Base-by-base conservation (phyloP, 768 basidiomycete genomes). In the Strobilomyces confusus region DNA sequence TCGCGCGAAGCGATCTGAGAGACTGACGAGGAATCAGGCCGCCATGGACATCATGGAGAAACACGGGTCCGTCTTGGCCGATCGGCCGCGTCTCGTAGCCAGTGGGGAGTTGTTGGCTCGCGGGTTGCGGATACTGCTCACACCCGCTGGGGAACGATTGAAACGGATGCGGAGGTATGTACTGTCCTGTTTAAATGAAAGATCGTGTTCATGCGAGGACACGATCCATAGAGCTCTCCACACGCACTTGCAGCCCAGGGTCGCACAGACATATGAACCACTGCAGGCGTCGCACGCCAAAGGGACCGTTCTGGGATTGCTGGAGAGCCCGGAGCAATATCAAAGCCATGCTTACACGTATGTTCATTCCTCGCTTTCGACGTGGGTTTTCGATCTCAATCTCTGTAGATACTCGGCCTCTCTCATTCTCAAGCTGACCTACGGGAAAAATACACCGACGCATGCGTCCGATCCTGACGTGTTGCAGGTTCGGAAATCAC, bases 1-100 rank as follows among this genome's bases (percentile, higher is more conserved):
- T 29, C 29, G 29, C 29, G 29, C 29, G 9, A 29, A 29, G 6
- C 29, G 29, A n/a, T n/a, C n/a, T n/a, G n/a, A n/a, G n/a, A n/a
- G n/a, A 9, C 29, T 29, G 29, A 29, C 29, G 29, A 29, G 29
- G 29, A 29, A 73, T 38, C 70, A 80, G 59, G 80, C 80, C 1
- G 79, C 80, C 0, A 71, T 80, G 1, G 80, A 83, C 3, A 77
- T 83, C 48, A 79, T 84, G 80, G 81, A 84, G 61, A 78, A 77
- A 54, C 79, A 82, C 58, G 81, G 81, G 0, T 75, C 75, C 1
- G 56, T 65, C 0, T 63, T 76, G 13, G 75, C 69, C 1, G 82
- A 82, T 60, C 64, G 80, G 47, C 81, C 81, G 4, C 59, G 65
- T 1, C 73, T 67, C 22, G 77, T 82, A 26, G 73, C 81, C 0